phyloP scores from a whole-genome alignment of 371 early-diverging fungal species.

The Synchytrium microbalum region DNA sequence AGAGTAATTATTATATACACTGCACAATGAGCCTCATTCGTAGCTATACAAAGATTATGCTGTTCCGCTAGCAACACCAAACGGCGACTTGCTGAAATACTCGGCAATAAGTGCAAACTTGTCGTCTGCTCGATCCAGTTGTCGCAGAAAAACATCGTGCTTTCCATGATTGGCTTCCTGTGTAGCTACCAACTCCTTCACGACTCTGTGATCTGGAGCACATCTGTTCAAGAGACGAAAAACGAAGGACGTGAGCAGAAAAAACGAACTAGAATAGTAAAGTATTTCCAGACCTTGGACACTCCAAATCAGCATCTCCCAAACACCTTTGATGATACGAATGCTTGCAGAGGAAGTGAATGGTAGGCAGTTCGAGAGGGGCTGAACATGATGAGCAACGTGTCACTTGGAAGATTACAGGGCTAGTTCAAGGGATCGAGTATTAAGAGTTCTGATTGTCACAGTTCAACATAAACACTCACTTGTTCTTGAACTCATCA shows the following conservation, averaged over 20 bases:
- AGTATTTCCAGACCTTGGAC: conserved; percentile 70
- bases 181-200: conserved; percentile 64
- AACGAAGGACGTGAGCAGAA: neutral
- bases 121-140: conserved; percentile 56
- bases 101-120: conserved; percentile 80
- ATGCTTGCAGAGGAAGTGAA: conserved; percentile 89
- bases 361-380: conserved; percentile 77
- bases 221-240: too few relatives aligned
- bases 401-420: conserved; percentile 72
- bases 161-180: conserved; percentile 68
- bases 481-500: conserved; percentile 67
- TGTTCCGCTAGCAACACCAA: too few relatives aligned
- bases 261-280: conserved; percentile 54
- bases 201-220: conserved; percentile 70
- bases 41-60: too few relatives aligned
- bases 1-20: too few relatives aligned
- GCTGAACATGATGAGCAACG: conserved; percentile 77
- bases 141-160: conserved; percentile 70
- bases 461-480: conserved; percentile 5
- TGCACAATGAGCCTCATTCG: too few relatives aligned
- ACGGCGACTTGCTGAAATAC: conserved; percentile 79
- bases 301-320: conserved; percentile 69
- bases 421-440: conserved; percentile 1
- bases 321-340: conserved; percentile 81
- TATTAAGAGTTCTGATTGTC: neutral